Percentiles rank a stretch among this genome's conserved stretches.
phyloP scores from a whole-genome alignment of 768 basidiomycete genomes.

The Russula vinacea region DNA sequence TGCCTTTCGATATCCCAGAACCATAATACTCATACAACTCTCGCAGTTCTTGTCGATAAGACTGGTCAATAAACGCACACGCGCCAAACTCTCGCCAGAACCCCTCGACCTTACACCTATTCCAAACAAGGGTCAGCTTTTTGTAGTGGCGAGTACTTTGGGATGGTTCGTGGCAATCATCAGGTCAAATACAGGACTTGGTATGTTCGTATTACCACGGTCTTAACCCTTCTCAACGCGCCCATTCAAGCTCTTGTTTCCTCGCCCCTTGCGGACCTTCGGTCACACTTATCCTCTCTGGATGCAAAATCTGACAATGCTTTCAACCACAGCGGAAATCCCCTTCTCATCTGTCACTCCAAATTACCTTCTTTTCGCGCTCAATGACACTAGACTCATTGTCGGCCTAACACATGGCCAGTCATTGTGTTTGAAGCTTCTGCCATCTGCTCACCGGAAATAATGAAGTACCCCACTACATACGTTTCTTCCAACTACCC shows the following conservation, averaged over 20 bases:
- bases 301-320: constrained; percentile 38
- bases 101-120: constrained; percentile 44
- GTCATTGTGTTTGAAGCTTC: constrained; percentile 59
- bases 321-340: constrained; percentile 56
- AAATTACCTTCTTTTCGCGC: constrained; percentile 54
- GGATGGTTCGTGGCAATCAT: constrained; percentile 71
- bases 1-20: background rate
- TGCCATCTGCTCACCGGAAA: constrained; percentile 47
- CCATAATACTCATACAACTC: background rate
- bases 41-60: constrained; percentile 40
- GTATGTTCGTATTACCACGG: constrained; percentile 27
- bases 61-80: constrained; percentile 56
- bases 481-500: constrained; percentile 44
- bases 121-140: constrained; percentile 48
- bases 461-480: constrained; percentile 48
- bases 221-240: constrained; percentile 6
- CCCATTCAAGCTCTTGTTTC: constrained; percentile 51
- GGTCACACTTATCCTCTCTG: constrained; percentile 48
- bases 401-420: constrained; percentile 57
- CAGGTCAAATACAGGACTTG: constrained; percentile 37
- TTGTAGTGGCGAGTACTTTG: constrained; percentile 56
- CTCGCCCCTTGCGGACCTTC: constrained; percentile 61
- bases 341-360: constrained; percentile 47
- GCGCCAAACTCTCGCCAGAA: constrained; percentile 58
- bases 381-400: constrained; percentile 56